A percentile compares a stretch with the other conserved stretches of the same genome.
Conservation (phyloP, 257 asterid species). For the Solanum bulbocastanum region DNA sequence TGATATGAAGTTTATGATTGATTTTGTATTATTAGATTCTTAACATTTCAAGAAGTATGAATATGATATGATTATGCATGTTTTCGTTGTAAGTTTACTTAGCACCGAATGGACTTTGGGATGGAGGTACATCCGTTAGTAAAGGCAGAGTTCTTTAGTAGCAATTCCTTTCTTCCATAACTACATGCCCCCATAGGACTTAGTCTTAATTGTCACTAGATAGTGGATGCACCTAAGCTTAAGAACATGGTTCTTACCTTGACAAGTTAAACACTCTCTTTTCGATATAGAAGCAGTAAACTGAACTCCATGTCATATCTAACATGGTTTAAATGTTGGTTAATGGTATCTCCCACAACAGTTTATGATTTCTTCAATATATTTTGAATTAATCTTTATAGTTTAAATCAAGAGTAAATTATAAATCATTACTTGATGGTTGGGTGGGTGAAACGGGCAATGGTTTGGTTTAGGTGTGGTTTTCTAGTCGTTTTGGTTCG, state of each 20-base stretch:
- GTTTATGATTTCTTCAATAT: neutral
- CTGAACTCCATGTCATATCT: neutral
- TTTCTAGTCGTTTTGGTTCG: too few relatives aligned
- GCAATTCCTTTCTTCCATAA: too few relatives aligned
- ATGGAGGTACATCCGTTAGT: neutral
- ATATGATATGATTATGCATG: neutral
- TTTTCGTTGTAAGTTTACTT: neutral
- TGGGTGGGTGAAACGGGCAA: too few relatives aligned
- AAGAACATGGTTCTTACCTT: neutral
- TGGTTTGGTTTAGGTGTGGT: too few relatives aligned
- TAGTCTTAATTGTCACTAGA: neutral
- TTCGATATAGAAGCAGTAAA: too few relatives aligned
- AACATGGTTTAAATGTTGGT: neutral
- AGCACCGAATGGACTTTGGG: neutral
- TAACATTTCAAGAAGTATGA: neutral
- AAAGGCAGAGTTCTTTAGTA: too few relatives aligned
- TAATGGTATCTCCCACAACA: neutral
- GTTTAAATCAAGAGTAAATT: too few relatives aligned
- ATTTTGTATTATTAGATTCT: too few relatives aligned
- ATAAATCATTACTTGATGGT: too few relatives aligned
- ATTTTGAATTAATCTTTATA: too few relatives aligned
- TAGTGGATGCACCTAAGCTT: neutral
- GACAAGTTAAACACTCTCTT: neutral
- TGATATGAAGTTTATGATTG: neutral
- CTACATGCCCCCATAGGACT: neutral